phyloP scores from a whole-genome alignment of 2,329 filamentous ascomycete species.

The Penicillium griseofulvum region DNA sequence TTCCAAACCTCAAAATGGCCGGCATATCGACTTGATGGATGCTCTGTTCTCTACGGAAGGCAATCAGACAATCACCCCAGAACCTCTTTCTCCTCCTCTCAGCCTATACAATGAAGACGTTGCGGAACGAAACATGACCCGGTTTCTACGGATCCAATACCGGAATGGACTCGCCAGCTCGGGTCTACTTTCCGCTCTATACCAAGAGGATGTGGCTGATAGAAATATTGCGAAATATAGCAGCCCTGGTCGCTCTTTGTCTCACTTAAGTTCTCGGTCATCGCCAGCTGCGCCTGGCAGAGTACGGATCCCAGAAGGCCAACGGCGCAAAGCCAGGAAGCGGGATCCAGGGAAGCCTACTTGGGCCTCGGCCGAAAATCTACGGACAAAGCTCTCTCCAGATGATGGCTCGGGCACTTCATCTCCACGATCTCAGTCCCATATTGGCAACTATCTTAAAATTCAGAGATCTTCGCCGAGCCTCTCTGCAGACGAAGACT shows the following conservation, averaged over 20 bases:
- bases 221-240: slow-evolving; percentile 36
- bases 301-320: slow-evolving; percentile 15
- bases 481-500: slow-evolving; percentile 22
- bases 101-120: slow-evolving; percentile 45
- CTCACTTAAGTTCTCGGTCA: slow-evolving; percentile 21
- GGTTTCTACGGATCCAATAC: slow-evolving; percentile 30
- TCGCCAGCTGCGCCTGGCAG: slow-evolving; percentile 19
- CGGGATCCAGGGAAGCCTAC: slow-evolving; percentile 12
- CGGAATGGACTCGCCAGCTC: slow-evolving; percentile 28
- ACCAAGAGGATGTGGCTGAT: slow-evolving; percentile 45
- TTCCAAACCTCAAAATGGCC: slow-evolving; percentile 24
- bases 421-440: slow-evolving; percentile 4
- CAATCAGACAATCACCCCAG: slow-evolving; percentile 23
- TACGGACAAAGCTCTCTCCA: slow-evolving; percentile 17
- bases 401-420: slow-evolving; percentile 3
- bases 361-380: slow-evolving; percentile 25
- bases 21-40: slow-evolving; percentile 43
- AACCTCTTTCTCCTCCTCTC: slow-evolving; percentile 29
- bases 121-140: slow-evolving; percentile 43
- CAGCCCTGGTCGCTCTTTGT: slow-evolving; percentile 20
- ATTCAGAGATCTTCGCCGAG: slow-evolving; percentile 34
- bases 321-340: slow-evolving; percentile 8
- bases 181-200: slow-evolving; percentile 35
- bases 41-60: slow-evolving; percentile 38
- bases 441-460: slow-evolving; percentile 18